Conservation (phyloP, 148 eudicot species). For the Persicaria tinctoria region DNA sequence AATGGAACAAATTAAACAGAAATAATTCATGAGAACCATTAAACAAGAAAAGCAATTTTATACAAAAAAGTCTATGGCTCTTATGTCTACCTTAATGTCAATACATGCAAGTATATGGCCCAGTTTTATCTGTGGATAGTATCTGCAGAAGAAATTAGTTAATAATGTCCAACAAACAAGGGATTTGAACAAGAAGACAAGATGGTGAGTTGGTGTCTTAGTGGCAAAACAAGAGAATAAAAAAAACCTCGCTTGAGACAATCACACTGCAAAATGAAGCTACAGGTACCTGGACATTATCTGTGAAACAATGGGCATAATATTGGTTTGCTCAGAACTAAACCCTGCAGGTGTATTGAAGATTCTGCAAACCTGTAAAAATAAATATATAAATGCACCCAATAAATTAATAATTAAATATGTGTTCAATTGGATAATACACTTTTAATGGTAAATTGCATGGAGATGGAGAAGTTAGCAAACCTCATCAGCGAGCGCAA, state of each 20-base stretch:
- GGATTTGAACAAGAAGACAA: background rate
- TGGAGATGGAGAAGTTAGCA: background rate
- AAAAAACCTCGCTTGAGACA: background rate
- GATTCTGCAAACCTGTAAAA: background rate
- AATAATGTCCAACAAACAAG: background rate
- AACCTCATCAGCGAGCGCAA: slow-evolving; percentile 12
- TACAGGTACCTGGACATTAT: slow-evolving; percentile 11
- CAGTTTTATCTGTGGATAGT: slow-evolving; percentile 9
- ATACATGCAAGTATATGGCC: slow-evolving; percentile 8
- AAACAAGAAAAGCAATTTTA: background rate
- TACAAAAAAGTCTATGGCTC: background rate
- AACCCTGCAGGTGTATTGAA: slow-evolving; percentile 4
- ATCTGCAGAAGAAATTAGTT: slow-evolving; percentile 3
- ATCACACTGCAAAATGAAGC: background rate
- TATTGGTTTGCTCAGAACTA: slow-evolving; percentile 6
- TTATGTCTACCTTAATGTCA: slow-evolving; percentile 6
- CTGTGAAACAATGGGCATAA: slow-evolving; percentile 5
- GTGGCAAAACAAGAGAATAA: background rate
- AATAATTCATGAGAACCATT: background rate
- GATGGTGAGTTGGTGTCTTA: background rate
- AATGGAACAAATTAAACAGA: background rate
- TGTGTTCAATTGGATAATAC: background rate
- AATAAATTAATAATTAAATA: background rate
- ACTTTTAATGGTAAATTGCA: background rate
- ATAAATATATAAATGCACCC: background rate